Evolutionary conservation across 2,329 filamentous ascomycete genomes (phyloP).

Genomic region (Microcyclospora pomicola): DNA sequence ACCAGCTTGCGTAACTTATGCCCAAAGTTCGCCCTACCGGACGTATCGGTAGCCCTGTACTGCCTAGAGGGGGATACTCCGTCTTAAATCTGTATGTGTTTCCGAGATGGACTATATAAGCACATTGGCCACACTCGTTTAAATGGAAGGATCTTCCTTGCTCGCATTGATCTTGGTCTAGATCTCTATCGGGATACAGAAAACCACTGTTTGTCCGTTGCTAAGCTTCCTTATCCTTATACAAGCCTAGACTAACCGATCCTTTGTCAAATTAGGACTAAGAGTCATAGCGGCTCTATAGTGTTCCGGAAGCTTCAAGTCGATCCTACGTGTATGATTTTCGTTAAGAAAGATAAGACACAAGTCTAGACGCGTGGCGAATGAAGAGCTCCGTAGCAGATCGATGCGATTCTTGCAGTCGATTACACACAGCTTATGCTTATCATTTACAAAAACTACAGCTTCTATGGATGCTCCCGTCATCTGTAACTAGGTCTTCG

Average conservation of each 20-base stretch:
- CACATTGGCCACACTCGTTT: slow-evolving; percentile 41
- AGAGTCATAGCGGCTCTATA: slow-evolving; percentile 56
- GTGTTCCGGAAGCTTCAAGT: slow-evolving; percentile 45
- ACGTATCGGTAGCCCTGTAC: slow-evolving; percentile 43
- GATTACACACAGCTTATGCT: slow-evolving; percentile 42
- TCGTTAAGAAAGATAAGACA: slow-evolving; percentile 60
- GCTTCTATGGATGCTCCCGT: slow-evolving; percentile 24
- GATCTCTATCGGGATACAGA: slow-evolving; percentile 48
- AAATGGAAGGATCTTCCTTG: slow-evolving; percentile 3
- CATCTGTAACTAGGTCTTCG: slow-evolving; percentile 38
- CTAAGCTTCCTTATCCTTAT: slow-evolving; percentile 61
- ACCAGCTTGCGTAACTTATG: slow-evolving; percentile 3
- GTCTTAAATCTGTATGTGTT: slow-evolving; percentile 37
- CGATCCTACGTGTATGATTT: slow-evolving; percentile 55
- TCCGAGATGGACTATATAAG: slow-evolving; percentile 46
- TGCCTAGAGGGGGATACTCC: slow-evolving; percentile 46
- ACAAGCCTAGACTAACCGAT: slow-evolving; percentile 54
- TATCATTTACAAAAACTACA: slow-evolving; percentile 44
- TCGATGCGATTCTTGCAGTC: slow-evolving; percentile 35
- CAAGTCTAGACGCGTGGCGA: slow-evolving; percentile 37
- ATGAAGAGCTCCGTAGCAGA: slow-evolving; percentile 45
- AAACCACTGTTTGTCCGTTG: slow-evolving; percentile 49
- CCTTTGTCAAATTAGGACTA: slow-evolving; percentile 52
- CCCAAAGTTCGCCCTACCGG: slow-evolving; percentile 28
- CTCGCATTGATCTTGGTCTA: slow-evolving; percentile 34